Base-by-base conservation (phyloP, 176 grass and related monocot species). In the Alloteropsis semialata region DNA sequence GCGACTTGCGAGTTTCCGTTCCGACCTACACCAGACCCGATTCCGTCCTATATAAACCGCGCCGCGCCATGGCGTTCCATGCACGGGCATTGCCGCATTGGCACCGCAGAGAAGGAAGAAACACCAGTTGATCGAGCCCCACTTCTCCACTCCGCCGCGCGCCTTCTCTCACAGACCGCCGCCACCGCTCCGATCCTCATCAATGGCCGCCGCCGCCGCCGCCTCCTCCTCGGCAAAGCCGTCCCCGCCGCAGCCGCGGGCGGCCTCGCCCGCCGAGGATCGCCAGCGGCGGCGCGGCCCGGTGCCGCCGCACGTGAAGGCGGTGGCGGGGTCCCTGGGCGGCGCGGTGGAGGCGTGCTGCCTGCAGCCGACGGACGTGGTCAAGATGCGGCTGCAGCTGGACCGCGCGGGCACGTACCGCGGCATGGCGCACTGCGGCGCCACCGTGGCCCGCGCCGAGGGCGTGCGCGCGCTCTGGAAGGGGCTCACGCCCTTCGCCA, bases 401-500 rank as follows among this genome's bases (percentile, higher is more conserved):
- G 96, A 98, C 74, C 88, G 91, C 73, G n/a, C 88, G 30, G 87
- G 92, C 3, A 46, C 76, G 0, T 96, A 96, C 85, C 72, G 91
- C 27, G 96, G 93, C 69, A 98, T 98, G 63, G 48, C 84, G 50
- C 91, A 98, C 89, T 98, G 96, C 79, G 92, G 96, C 44, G 17
- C 82, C 43, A 93, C 89, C 32, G 93, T 95, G 7, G 91, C 66
- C 18, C 85, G 83, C 53, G 74, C 96, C 11, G 96, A 99, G 88
- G 96, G 96, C 67, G 91, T 85, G 28, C 87, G 85, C 27, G 96
- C 96, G 39, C 91, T 99, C 55, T 99, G 93, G 96, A 99, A 99
- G 85, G 96, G 96, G 2, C 91, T 99, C 70, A 99, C 96, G 60
- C 96, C 96, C 57, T 99, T 99, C 85, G 96, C 96, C 67, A 99